Base-by-base conservation (phyloP, 805 yeast species). In the Nakazawaea ishiwadae region DNA sequence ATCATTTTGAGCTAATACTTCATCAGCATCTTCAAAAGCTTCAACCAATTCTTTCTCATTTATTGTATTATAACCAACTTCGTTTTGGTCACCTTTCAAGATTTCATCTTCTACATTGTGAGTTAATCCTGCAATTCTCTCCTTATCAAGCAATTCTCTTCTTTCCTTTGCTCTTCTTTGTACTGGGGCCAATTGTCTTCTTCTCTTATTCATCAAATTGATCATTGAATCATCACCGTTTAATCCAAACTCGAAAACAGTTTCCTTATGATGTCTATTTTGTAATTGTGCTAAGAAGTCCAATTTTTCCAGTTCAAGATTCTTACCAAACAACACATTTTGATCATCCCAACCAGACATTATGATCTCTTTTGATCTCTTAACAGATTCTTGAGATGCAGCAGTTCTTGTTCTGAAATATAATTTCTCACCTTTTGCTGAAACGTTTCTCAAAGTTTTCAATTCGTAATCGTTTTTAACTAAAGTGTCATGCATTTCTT, bases 171-270 rank as follows among this genome's bases (percentile, higher is more conserved):
- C 89, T 51, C 81, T 75, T 51, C 80, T 70, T 60, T 90, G 96
- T 39, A 90, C 78, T 9, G 95, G 95, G 0, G 95, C 96, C 43
- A 91, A 71, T 58, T 90, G 96, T 45, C 71, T 73, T 59, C 99
- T 73, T 68, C 98, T 72, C 46, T 79, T 78, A 48, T 80, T 73
- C 99, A 93, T 93, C 56, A 93, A 70, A 40, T 81, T 82, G 30
- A 85, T 82, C 56, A 88, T 69, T 37, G 80, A 75, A 48, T 82
- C 82, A 49, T 81, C 82, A 49, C 81, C 86, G 38, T 70, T 73
- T 53, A 81, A 77, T 46, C 80, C 76, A 61, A 89, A 84, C 61
- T 93, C 99, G 58, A 93, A 93, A 3, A 93, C 97, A 0, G 99
- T 93, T 58, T 93, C 98, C 53, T 86, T 83, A 38, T 78, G 68